These are phyloP conservation scores for Fusarium algeriense DNA, from an alignment of 2,329 filamentous ascomycete genomes.

Conservation along the genomic window DNA sequence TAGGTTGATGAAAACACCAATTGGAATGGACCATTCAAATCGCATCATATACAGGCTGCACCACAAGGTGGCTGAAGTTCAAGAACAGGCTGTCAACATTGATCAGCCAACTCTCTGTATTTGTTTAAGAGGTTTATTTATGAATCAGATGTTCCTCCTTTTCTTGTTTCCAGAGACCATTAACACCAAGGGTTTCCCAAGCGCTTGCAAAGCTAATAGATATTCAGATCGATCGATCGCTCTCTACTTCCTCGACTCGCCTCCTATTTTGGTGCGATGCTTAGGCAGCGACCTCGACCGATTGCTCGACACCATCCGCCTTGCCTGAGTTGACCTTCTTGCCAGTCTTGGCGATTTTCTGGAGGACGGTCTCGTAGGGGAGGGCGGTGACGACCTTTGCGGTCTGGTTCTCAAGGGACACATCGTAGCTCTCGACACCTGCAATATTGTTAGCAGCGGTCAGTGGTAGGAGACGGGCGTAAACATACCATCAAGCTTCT, in stretches of 20 bases:
- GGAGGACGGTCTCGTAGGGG: slow-evolving; percentile 83
- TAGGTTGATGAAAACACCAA: not conserved
- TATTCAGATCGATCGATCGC: slow-evolving; percentile 26
- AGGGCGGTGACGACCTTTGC: slow-evolving; percentile 81
- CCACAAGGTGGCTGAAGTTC: not conserved
- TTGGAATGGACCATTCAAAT: not conserved
- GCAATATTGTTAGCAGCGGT: slow-evolving; percentile 34
- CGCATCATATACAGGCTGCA: not conserved
- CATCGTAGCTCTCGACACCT: slow-evolving; percentile 90
- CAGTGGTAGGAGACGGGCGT: not conserved
- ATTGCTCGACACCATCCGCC: slow-evolving; percentile 73
- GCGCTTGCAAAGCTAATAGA: slow-evolving; percentile 37
- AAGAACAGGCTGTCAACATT: not conserved
- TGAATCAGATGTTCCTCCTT: slow-evolving; percentile 33
- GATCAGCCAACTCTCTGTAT: slow-evolving; percentile 13
- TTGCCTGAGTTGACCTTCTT: slow-evolving; percentile 87
- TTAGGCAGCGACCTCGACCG: slow-evolving; percentile 59
- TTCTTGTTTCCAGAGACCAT: slow-evolving; percentile 27
- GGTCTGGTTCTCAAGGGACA: slow-evolving; percentile 87
- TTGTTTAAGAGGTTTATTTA: slow-evolving; percentile 18
- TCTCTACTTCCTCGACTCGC: slow-evolving; percentile 4
- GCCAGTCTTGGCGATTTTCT: slow-evolving; percentile 94
- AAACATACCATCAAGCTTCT: slow-evolving; percentile 85
- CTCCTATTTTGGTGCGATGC: not conserved
- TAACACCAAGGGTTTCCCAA: slow-evolving; percentile 39